Evolutionary conservation across 768 basidiomycete genomes (phyloP), one percentile per base, ranked within the genome.

Genomic region (Leccinellum luteum): DNA sequence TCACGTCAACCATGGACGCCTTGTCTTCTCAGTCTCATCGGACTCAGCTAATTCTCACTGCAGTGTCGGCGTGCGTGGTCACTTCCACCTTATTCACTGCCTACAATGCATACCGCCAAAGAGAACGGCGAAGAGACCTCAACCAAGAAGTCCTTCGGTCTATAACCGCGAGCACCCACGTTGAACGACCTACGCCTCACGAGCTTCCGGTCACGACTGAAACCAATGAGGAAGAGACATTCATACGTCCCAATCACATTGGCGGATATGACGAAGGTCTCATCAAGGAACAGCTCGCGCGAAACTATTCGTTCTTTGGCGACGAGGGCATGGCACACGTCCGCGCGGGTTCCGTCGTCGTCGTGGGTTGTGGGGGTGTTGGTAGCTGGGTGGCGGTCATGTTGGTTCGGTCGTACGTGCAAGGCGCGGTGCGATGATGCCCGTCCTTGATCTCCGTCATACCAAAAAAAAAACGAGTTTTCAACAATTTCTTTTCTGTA

Each of bases 341-440:
- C 52, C 80, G 97, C 52, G 67, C 78, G 9, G 83, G 85, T 13
- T 83, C 79, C 5, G 94, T 98, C 1, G 94, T 92, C 17, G 77
- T 98, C 19, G 87, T 99, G 3, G 97, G 97, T 6, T 93, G 94
- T 62, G 97, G 97, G 57, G 96, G 97, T 2, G 97, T 99, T 0
- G 97, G 97, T 0, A 94, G 92, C 67, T 96, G 94, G 92, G 90
- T 87, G 35, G 94, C 94, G 15, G 83, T 96, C 31, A 96, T 96
- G 96, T 84, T 94, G 27, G 87, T 85, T 47, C 77, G 94, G 69
- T 94, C 93, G 90, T 94, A 67, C 69, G 91, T 83, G 10, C 44
- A 23, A 38, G 35, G 17, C 35, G 35, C 35, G 35, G 28, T 19
- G 38, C 23, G 35, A 30, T 27, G 21, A 17, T 25, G 31, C 35